Evolutionary conservation across 352 stramenopile genomes (phyloP), one percentile per base, ranked within the genome.

Genomic region (Phytopythium vexans): DNA sequence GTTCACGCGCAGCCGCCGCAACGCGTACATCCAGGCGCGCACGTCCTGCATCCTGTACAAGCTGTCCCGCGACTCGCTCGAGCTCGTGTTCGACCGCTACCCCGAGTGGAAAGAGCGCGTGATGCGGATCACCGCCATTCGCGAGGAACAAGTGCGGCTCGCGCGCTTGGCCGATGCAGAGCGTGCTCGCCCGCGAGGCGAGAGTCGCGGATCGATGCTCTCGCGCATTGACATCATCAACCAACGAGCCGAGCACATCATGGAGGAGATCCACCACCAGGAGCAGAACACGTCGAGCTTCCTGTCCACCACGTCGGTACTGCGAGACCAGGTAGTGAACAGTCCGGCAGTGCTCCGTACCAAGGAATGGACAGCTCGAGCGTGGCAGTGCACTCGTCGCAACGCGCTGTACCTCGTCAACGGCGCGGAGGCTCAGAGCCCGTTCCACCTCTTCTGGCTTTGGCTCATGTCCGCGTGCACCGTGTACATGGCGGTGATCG

Each of bases 21-120:
- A 77, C 12, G 72, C 69, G 1, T 70, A 52, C 43, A 65, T 79
- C 21, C 56, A 71, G 36, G 60, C 72, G 15, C 66, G 66, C 21
- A 82, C 72, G 11, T 82, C 72, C 12, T 82, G 72, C 40, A 79
- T 77, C 32, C 52, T 82, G 2, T 82, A 78, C 43, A 57, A 56
- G 21, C 51, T 82, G 10, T 82, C 72, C 7, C 63, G 72, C 8
- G 48, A 66, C n/a, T 77, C 71, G 4, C 64, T 79, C 14, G 68
- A 82, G 38, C 50, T 74, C 12, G 70, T 81, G 4, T 83, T 83
- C 41, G 72, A 77, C 10, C 50, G 70, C 3, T 80, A 76, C 40
- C 72, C 70, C 0, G 63, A 70, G 10, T 86, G 70, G 74, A 75
- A 74, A 48, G 40, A 60, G n/a, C 80, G 77, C 12, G 72, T 86